A percentile compares a stretch with the other conserved stretches of the same genome.
phyloP scores from a whole-genome alignment of 345 rosid species.

The Cardamine chenopodiifolia region DNA sequence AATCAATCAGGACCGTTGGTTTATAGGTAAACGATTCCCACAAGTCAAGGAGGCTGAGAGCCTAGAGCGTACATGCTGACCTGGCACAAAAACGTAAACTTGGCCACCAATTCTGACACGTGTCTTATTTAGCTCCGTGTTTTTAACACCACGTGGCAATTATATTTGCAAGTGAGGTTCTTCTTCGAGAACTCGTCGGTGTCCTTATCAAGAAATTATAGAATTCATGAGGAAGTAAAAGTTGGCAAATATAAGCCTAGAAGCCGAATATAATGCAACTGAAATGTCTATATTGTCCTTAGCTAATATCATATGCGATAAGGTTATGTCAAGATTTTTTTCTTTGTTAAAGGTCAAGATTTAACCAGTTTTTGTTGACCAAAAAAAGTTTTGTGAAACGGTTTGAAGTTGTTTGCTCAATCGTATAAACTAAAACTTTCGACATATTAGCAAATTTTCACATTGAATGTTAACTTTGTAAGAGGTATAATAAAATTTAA shows the following conservation, averaged over 20 bases:
- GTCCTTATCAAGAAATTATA: conserved; percentile 18
- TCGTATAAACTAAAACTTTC: background rate
- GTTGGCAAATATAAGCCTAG: background rate
- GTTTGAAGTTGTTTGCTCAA: background rate
- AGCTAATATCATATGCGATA: background rate
- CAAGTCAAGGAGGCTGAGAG: conserved; percentile 36
- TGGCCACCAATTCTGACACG: conserved; percentile 17
- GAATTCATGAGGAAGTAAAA: conserved; percentile 6
- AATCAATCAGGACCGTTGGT: background rate
- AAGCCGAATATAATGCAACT: background rate
- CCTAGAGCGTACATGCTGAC: conserved; percentile 9
- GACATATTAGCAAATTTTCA: background rate
- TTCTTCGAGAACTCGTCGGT: conserved; percentile 35
- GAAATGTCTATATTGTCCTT: conserved; percentile 19
- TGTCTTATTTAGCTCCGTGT: conserved; percentile 23
- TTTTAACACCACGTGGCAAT: conserved; percentile 14
- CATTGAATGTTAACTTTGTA: background rate
- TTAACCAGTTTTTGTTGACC: too few species aligned
- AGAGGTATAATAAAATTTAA: background rate
- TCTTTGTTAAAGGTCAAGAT: background rate
- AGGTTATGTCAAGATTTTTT: background rate
- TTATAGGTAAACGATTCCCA: conserved; percentile 19
- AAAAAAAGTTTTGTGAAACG: background rate
- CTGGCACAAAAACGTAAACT: conserved; percentile 8
- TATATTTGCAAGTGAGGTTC: background rate